Base-by-base conservation (phyloP, 192 early-diverging fungal genomes). In the Backusella mclennaniae region DNA sequence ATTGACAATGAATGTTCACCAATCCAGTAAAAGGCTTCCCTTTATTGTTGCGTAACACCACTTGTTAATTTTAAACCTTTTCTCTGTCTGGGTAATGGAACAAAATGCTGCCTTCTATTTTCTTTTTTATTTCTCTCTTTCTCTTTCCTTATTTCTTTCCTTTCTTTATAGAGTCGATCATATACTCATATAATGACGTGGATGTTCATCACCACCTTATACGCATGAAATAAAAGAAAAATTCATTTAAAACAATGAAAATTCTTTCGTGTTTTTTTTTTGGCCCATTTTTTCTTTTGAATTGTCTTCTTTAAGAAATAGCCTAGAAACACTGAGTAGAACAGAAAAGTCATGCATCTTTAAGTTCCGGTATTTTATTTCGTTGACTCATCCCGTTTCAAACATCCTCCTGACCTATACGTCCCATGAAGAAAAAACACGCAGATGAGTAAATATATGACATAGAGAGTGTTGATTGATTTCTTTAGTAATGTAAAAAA, bases 1-100 rank as follows among this genome's bases (percentile, higher is more conserved):
- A 76, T 76, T 76, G 19, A 77, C 17, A 41, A 76, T 76, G 41
- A 70, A 38, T 23, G 56, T 14, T 36, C 42, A 42, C 78, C 67
- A 74, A 21, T 73, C 78, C 6, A 68, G 73, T 19, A 79, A 71
- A 36, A 74, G 67, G 33, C 46, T 67, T 26, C 35, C 67, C 42
- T 73, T 21, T 68, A 15, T 23, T 39, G 35, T 35, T 75, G 41
- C 33, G 49, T 49, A 23, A 52, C 36, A 49, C 46, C 6, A 14
- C 66, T 19, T 39, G 66, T 46, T 29, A 71, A 23, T 56, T 69
- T 63, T 3, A 29, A 53, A 63, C 21, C 56, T 63, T 63, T 49
- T 63, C 9, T 63, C 11, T 29, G 7, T 63, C 56, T 63, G 56
- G 11, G 56, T 8, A 63, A 63, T 63, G 1, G 8, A 63, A 63